A percentile compares a stretch with the other conserved stretches of the same genome.
These are phyloP conservation scores for Wolfiporia cocos DNA, from an alignment of 1,284 basidiomycete genomes.

Conservation along the genomic window DNA sequence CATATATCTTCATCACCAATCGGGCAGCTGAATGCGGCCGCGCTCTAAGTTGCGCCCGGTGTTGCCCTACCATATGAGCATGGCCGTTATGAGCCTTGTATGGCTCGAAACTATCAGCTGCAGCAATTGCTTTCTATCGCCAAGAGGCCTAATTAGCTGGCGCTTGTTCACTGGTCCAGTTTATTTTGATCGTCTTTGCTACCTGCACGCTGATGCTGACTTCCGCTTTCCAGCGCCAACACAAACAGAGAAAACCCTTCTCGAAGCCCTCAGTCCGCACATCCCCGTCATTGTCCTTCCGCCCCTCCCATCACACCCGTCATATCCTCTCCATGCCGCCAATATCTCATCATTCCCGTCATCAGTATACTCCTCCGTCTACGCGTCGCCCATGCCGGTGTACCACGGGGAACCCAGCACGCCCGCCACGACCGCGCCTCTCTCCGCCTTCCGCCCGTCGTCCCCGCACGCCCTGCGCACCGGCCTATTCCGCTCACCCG, in stretches of 20 bases:
- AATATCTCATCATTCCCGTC: constrained; percentile 3
- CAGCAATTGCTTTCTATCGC: too few species aligned
- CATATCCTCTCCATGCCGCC: constrained; percentile 5
- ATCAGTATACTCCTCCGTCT: constrained; percentile 17
- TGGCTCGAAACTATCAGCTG: too few species aligned
- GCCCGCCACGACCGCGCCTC: constrained; percentile 24
- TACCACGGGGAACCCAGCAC: constrained; percentile 1
- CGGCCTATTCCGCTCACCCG: constrained; percentile 56
- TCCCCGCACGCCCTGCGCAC: constrained; percentile 44
- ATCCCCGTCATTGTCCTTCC: constrained; percentile 55
- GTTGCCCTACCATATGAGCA: too few species aligned
- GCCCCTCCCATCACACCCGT: constrained; percentile 11
- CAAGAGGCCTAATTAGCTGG: too few species aligned
- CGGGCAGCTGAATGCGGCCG: too few species aligned
- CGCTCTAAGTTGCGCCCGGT: too few species aligned
- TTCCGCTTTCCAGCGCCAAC: constrained; percentile 25
- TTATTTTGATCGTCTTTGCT: too few species aligned
- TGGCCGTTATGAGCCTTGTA: too few species aligned
- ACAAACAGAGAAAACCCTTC: constrained; percentile 36
- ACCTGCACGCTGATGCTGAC: too few species aligned
- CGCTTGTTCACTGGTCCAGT: too few species aligned
- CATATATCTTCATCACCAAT: too few species aligned
- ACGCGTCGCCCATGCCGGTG: constrained; percentile 2
- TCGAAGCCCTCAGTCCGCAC: constrained; percentile 44
- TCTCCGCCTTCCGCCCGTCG: constrained; percentile 49